These are phyloP conservation scores for Pseudozyma sp. DNA, from an alignment of 1,284 basidiomycete genomes.

Conservation along the genomic window DNA sequence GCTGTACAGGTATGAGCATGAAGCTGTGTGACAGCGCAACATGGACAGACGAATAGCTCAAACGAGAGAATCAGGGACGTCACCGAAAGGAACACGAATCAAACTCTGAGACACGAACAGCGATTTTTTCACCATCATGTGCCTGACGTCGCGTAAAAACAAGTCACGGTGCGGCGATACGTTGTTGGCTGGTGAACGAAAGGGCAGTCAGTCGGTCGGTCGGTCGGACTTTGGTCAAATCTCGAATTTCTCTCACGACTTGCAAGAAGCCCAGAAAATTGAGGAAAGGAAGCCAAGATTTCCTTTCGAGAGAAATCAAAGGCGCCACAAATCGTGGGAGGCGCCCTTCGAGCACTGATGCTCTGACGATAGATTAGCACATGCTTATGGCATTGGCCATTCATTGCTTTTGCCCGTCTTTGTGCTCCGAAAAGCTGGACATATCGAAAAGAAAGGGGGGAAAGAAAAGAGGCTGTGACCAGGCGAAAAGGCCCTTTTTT, in stretches of 20 bases:
- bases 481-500: too few species aligned
- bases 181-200: background rate
- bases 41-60: too few species aligned
- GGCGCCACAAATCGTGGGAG: slow-evolving; percentile 7
- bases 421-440: background rate
- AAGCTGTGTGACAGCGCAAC: background rate
- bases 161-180: slow-evolving; percentile 3
- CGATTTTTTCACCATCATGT: background rate
- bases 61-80: too few species aligned
- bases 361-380: too few species aligned
- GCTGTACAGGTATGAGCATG: background rate
- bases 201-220: background rate
- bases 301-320: background rate
- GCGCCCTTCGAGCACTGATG: background rate
- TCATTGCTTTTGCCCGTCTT: too few species aligned
- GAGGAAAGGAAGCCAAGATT: background rate
- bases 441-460: too few species aligned
- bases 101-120: slow-evolving; percentile 3
- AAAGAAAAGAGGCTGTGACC: too few species aligned
- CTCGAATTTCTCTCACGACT: too few species aligned
- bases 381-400: too few species aligned
- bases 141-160: slow-evolving; percentile 2
- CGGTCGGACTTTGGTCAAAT: too few species aligned
- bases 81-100: too few species aligned
- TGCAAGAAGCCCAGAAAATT: background rate